Percentiles rank a stretch among this genome's conserved stretches.
phyloP scores from a whole-genome alignment of 768 basidiomycete genomes.

The Boletus reticulatus region DNA sequence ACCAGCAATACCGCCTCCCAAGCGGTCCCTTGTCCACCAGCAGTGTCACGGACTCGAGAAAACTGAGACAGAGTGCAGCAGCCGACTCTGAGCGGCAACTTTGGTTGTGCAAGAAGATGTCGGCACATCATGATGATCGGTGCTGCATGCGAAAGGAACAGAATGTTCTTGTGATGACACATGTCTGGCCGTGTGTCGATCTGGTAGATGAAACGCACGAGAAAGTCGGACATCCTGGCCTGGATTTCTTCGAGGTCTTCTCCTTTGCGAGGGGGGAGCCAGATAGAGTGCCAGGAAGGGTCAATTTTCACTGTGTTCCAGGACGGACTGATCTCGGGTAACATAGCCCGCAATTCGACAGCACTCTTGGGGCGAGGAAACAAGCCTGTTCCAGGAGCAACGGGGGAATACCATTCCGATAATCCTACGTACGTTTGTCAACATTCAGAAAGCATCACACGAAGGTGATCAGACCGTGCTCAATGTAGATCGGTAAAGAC shows the following conservation, averaged over 20 bases:
- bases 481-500: constrained; percentile 67
- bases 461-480: constrained; percentile 55
- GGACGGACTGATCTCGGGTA: constrained; percentile 55
- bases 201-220: constrained; percentile 49
- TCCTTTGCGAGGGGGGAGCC: constrained; percentile 69
- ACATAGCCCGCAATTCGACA: constrained; percentile 49
- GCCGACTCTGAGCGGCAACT: constrained; percentile 59
- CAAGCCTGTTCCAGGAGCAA: constrained; percentile 60
- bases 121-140: constrained; percentile 66
- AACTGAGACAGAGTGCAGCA: constrained; percentile 72
- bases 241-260: constrained; percentile 67
- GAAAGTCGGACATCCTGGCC: constrained; percentile 51
- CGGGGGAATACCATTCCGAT: constrained; percentile 80
- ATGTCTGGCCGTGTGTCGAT: constrained; percentile 43
- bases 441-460: constrained; percentile 7
- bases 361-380: constrained; percentile 73
- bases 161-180: constrained; percentile 45
- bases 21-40: constrained; percentile 36
- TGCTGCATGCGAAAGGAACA: constrained; percentile 76
- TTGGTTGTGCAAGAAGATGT: constrained; percentile 52
- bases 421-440: constrained; percentile 42
- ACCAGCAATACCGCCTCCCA: constrained; percentile 49
- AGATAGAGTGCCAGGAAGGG: constrained; percentile 59
- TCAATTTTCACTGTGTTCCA: constrained; percentile 66
- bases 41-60: constrained; percentile 31